Conservation (phyloP, 306 rosid genomes). For the Quercus robur region DNA sequence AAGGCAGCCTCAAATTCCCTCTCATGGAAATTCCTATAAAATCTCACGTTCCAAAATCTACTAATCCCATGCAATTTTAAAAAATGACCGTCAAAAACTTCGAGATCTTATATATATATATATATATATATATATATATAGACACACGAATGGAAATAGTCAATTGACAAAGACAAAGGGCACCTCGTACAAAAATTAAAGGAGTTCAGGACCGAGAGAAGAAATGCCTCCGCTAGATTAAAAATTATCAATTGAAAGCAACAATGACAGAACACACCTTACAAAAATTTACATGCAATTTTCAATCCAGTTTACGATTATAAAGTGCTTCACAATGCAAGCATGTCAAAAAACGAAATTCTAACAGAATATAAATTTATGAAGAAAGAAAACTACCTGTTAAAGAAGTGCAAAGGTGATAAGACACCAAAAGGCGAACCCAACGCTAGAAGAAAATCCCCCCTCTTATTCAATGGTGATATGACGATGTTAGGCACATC, state of each 20-base stretch:
- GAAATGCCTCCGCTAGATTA: background rate
- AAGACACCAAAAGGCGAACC: constrained; percentile 97
- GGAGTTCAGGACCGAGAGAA: background rate
- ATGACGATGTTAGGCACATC: constrained; percentile 41
- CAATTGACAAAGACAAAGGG: constrained; percentile 3
- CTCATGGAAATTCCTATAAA: no score
- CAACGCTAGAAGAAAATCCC: constrained; percentile 76
- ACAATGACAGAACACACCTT: background rate
- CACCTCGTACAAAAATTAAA: background rate
- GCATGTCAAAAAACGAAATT: background rate
- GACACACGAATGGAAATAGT: background rate
- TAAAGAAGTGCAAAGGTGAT: constrained; percentile 87
- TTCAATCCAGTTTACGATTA: background rate
- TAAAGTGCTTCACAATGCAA: background rate
- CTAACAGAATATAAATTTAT: background rate
- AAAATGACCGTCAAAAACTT: background rate
- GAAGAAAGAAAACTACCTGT: constrained; percentile 51
- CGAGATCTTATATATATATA: no score
- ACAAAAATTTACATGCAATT: background rate
- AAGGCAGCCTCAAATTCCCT: no score
- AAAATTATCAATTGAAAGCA: background rate
- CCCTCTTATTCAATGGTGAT: constrained; percentile 64
- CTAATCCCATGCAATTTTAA: background rate
- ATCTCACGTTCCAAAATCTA: no score
- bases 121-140: no score